Evolutionary conservation across 1,284 basidiomycete species (phyloP), one percentile per base, ranked within the genome.

Genomic region (Omphalotus olearius): DNA sequence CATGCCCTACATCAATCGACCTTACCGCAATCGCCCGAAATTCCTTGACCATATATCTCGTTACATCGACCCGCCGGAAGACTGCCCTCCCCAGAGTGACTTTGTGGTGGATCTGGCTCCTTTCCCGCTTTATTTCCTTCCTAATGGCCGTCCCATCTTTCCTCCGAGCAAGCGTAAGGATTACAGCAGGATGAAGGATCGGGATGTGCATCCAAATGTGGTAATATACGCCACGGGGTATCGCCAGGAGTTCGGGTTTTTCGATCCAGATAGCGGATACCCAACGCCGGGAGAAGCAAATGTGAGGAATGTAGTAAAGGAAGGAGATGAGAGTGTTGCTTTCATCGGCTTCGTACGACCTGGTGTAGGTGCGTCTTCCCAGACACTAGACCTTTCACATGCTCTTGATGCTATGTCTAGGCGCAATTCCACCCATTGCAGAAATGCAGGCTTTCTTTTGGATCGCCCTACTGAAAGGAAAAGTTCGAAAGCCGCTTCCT

Each of bases 391-490:
- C 1, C n/a, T 14, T 35, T 25, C 28, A 10, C 16, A 25, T 9
- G 17, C 13, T 44, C 39, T 14, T 6, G 14, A 16, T 35, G 23
- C 10, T 20, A 10, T 37, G 20, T 5, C 38, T 44, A 69, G 81
- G 82, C 54, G 83, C 83, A 0, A 85, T 85, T 50, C 83, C 83
- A 0, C 82, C 83, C 0, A 80, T 85, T 48, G 75, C 82, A 1
- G 83, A 86, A 64, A 80, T 83, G 74, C 82, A 83, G 59, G 66
- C 74, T 0, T 79, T 83, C 64, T 76, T 83, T 54, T 85, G 81
- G 79, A 76, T 80, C 41, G 72, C 78, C 2, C 60, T 83, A 6
- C 62, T 82, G 18, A 73, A 74, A 53, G 66, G 68, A 2, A 65
- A 71, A 47, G 67, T 79, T 5, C 66, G 67, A 17, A 62, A 69